Conservation (phyloP, 768 basidiomycete species). For the Lanmaoa rubissima region DNA sequence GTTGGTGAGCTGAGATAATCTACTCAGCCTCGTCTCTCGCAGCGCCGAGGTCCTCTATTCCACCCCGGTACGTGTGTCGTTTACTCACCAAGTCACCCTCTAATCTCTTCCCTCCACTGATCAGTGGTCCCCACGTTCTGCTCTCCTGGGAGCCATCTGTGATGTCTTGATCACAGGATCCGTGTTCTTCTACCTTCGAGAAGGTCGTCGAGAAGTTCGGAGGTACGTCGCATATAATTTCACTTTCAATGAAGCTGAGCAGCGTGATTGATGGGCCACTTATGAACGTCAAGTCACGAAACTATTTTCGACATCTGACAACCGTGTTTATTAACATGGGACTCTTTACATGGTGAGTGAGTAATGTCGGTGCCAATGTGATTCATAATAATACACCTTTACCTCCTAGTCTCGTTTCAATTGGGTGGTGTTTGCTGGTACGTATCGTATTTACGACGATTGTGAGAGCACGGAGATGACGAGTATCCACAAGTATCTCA, state of each 20-base stretch:
- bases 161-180: constrained; percentile 20
- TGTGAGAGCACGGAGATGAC: not conserved
- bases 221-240: not conserved
- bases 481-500: not conserved
- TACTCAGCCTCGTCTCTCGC: not conserved
- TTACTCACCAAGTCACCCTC: not conserved
- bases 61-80: not conserved
- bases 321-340: constrained; percentile 17
- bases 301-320: constrained; percentile 11
- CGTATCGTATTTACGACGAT: not conserved
- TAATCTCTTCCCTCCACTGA: not conserved
- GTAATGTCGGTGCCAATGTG: too few relatives aligned
- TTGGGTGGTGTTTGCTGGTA: constrained; percentile 11
- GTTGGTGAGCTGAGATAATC: not conserved
- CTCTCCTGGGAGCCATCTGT: constrained; percentile 7
- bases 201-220: constrained; percentile 4
- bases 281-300: not conserved
- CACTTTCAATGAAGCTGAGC: not conserved
- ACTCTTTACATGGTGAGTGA: constrained; percentile 12
- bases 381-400: not conserved
- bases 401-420: not conserved
- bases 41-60: not conserved
- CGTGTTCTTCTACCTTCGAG: constrained; percentile 23
- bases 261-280: not conserved
- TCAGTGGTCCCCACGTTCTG: constrained; percentile 31